Percentiles rank a stretch among this genome's conserved stretches.
Evolutionary conservation across 345 rosid species (phyloP).

Genomic region (Cardamine resedifolia): DNA sequence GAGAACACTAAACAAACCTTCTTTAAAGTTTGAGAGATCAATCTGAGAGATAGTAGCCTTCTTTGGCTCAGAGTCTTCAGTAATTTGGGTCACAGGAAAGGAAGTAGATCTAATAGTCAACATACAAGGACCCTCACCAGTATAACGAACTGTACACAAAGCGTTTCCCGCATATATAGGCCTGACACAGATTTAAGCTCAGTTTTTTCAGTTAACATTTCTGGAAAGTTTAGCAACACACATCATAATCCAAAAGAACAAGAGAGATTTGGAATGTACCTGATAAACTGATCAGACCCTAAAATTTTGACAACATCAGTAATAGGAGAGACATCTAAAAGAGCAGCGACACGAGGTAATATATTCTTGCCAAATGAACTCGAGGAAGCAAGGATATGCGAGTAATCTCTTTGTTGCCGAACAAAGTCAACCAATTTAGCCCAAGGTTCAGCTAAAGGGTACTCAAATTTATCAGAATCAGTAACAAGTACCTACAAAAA

Average conservation of each 20-base stretch:
- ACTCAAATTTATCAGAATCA: slow-evolving; percentile 71
- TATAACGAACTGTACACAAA: slow-evolving; percentile 74
- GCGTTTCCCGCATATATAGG: slow-evolving; percentile 99
- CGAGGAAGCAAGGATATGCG: slow-evolving; percentile 74
- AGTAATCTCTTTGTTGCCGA: slow-evolving; percentile 62
- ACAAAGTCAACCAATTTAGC: slow-evolving; percentile 73
- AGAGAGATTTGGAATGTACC: slow-evolving; percentile 43
- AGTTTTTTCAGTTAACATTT: background rate
- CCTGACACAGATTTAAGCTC: slow-evolving; percentile 45
- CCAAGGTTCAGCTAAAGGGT: slow-evolving; percentile 90
- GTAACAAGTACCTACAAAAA: slow-evolving; percentile 73
- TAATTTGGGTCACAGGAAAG: slow-evolving; percentile 49
- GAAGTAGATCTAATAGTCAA: slow-evolving; percentile 82
- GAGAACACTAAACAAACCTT: slow-evolving; percentile 55
- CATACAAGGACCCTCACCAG: slow-evolving; percentile 77
- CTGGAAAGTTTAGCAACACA: too few relatives aligned
- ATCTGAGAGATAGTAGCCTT: slow-evolving; percentile 79
- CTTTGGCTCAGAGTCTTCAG: slow-evolving; percentile 46
- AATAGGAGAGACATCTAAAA: slow-evolving; percentile 87
- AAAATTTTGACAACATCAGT: slow-evolving; percentile 82
- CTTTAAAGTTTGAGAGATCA: slow-evolving; percentile 80
- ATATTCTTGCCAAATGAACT: slow-evolving; percentile 90
- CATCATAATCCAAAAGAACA: too few relatives aligned
- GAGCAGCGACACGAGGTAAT: slow-evolving; percentile 89
- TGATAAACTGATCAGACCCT: slow-evolving; percentile 62